A percentile compares a stretch with the other conserved stretches of the same genome.
Conservation (phyloP, 2,329 filamentous ascomycete genomes). For the Fusarium devonianum region DNA sequence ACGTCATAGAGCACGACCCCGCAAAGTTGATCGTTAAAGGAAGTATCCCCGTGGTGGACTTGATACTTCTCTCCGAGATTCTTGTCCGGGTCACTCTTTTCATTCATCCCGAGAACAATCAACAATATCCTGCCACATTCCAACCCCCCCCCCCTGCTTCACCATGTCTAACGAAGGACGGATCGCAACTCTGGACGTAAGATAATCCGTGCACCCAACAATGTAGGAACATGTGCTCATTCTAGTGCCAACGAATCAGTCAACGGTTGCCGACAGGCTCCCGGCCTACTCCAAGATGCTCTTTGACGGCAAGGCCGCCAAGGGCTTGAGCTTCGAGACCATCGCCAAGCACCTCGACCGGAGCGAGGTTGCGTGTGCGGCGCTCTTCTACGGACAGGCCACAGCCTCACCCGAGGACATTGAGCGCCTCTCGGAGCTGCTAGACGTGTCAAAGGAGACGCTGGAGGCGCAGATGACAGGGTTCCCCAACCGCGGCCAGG, state of each 20-base stretch:
- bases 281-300: conserved; percentile 75
- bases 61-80: conserved; percentile 1
- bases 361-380: conserved; percentile 83
- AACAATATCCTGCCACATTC: conserved; percentile 3
- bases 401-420: conserved; percentile 74
- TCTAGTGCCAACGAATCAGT: conserved; percentile 51
- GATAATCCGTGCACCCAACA: conserved; percentile 6
- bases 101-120: conserved; percentile 8
- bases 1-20: conserved; percentile 37
- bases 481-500: conserved; percentile 81
- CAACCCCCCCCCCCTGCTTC: conserved; percentile 1
- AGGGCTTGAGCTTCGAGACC: conserved; percentile 78
- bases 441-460: conserved; percentile 64
- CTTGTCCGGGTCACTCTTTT: conserved; percentile 1
- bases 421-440: conserved; percentile 68
- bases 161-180: conserved; percentile 40
- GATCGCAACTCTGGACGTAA: conserved; percentile 50
- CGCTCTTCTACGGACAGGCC: conserved; percentile 89
- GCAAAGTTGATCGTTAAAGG: conserved; percentile 33
- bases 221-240: conserved; percentile 12
- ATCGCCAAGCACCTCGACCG: conserved; percentile 78
- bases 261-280: conserved; percentile 71
- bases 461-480: conserved; percentile 71
- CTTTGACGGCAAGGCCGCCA: conserved; percentile 74
- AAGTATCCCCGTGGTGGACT: conserved; percentile 26